Evolutionary conservation across 305 asterid species (phyloP), one percentile per base, ranked within the genome.

Genomic region (Coffea humblotiana): DNA sequence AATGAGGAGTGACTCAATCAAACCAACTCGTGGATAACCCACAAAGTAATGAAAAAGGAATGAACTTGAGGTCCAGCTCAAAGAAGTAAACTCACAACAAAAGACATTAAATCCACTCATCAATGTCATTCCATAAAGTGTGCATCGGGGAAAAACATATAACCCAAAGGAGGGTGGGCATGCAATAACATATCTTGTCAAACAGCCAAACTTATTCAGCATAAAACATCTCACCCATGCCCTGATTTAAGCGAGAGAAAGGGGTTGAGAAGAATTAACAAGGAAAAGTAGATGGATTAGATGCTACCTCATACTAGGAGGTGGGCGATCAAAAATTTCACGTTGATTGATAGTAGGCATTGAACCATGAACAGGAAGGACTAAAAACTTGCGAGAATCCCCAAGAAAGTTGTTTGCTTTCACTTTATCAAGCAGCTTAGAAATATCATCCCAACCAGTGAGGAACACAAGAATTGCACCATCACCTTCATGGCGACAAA

Each of bases 391-490:
- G 76, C 82, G 83, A 47, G 91, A 72, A 87, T 91, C 88, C 65
- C 97, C 91, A 77, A 95, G 92, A 77, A 89, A 78, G 79, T 48
- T 80, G 77, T 92, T 90, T 32, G 82, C 93, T 86, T 85, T 94
- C 85, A 94, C 84, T 83, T 88, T 92, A 82, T 94, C 97, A 80
- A 84, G 91, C 86, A 95, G 88, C 90, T 94, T 94, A 69, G 99
- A 91, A 75, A 95, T 95, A 71, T 95, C 99, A 87, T 94, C 98
- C 98, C 99, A 95, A 74, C 99, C 99, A 74, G 97, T 85, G 67
- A 95, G 93, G 89, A 95, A 95, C 76, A 95, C 98, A 81, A 95
- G 97, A 84, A 95, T 88, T 61, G 99, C 99, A 71, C 97, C 99
- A 81, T 83, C 84, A 85, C 90, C 91, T 88, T 92, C 99, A 85